These are phyloP conservation scores for Cystobasidiaceae sp. DNA, from an alignment of 1,284 basidiomycete species.

Conservation along the genomic window DNA sequence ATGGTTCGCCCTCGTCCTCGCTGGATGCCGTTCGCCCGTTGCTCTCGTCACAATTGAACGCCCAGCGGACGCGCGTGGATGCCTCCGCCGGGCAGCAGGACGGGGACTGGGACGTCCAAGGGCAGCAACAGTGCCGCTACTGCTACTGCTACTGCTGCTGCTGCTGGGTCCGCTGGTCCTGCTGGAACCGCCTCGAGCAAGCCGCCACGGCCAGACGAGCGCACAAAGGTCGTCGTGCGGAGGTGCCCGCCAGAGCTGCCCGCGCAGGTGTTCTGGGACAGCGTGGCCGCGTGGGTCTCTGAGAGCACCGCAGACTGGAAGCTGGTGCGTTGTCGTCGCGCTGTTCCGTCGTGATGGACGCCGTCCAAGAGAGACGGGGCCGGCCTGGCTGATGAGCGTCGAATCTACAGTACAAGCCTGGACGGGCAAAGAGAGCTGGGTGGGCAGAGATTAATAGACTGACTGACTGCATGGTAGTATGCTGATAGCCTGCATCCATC, in stretches of 20 bases:
- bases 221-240: conserved; percentile 72
- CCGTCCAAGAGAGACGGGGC: background rate
- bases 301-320: conserved; percentile 57
- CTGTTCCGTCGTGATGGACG: conserved; percentile 49
- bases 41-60: background rate
- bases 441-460: background rate
- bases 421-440: conserved; percentile 35
- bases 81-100: conserved; percentile 3
- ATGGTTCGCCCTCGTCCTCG: too few species aligned
- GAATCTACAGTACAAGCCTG: conserved; percentile 53
- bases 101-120: background rate
- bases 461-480: too few species aligned
- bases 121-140: background rate
- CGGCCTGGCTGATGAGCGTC: background rate
- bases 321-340: conserved; percentile 58
- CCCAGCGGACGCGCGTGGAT: background rate
- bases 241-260: conserved; percentile 86
- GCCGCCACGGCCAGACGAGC: background rate
- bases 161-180: background rate
- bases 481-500: background rate
- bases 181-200: background rate
- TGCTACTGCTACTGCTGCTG: background rate
- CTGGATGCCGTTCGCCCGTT: background rate
- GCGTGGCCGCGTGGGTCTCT: conserved; percentile 74
- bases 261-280: conserved; percentile 87